Evolutionary conservation across 1,139 yeast species (phyloP), one percentile per base, ranked within the genome.

Genomic region (Lodderomyces pseudojiufengensis): DNA sequence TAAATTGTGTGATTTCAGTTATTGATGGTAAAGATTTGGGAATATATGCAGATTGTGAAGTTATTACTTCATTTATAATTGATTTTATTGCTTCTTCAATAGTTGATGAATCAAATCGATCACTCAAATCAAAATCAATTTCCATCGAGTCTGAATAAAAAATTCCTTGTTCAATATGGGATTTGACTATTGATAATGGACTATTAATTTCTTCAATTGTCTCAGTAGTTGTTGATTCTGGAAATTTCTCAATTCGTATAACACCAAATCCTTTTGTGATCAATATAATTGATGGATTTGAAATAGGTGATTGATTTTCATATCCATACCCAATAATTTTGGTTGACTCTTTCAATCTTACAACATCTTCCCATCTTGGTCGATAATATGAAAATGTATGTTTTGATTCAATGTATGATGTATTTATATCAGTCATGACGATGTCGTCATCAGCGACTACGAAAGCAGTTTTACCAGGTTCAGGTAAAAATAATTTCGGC

Each of bases 141-240:
- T 84, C 49, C 36, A 50, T 23, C 1, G 69, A 56, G 38, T 67
- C 65, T 1, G 74, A 67, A 47, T 70, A 82, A 49, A 79, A 83
- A 1, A 88, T 76, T 0, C 87, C 95, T 56, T 88, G 97, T 48
- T 84, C 94, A 20, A 88, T 73, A 46, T 79, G 87, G 0, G 87
- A 74, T 51, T 81, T 82, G 31, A 82, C 67, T 38, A 78, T 64
- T 5, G 68, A 57, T 3, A 65, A 45, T 1, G 69, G 63, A 29
- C 54, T 55, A 5, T 43, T 35, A 16, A 43, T 35, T 7, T 47
- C 46, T 3, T 46, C 51, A 10, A 41, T 43, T 14, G 21, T 29
- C 11, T 31, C 27, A 5, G 14, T 38, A 7, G 20, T 18, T 5
- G 6, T 18, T 42, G 23, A 28, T 33, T 49, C 58, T 3, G 50